Percentiles rank a stretch among this genome's conserved stretches.
Evolutionary conservation across 2,329 filamentous ascomycete species (phyloP).

Genomic region (Fusarium sp.): DNA sequence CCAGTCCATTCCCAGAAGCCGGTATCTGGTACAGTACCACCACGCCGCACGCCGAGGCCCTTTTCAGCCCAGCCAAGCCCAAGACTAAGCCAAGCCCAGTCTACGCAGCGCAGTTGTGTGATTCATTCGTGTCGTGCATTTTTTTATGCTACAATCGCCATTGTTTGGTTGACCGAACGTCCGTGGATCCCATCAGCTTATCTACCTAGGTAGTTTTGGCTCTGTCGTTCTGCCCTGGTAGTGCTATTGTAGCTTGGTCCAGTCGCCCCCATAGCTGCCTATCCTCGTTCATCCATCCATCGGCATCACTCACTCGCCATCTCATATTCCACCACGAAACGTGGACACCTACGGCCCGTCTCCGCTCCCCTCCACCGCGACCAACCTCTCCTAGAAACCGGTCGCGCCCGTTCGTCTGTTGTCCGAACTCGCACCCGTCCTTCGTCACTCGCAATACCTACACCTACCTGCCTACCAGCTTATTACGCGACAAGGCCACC

Average conservation of each 20-base stretch:
- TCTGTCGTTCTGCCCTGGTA: constrained; percentile 11
- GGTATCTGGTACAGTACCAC: constrained; percentile 29
- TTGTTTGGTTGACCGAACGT: constrained; percentile 46
- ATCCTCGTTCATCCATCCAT: constrained; percentile 30
- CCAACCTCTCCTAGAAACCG: constrained; percentile 39
- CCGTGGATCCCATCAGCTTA: constrained; percentile 45
- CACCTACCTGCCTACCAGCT: constrained; percentile 16
- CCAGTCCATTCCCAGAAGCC: constrained; percentile 15
- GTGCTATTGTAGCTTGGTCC: neutral
- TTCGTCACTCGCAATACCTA: constrained; percentile 37
- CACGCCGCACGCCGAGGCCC: constrained; percentile 28
- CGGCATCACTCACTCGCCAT: constrained; percentile 15
- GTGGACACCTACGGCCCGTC: constrained; percentile 43
- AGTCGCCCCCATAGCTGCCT: constrained; percentile 41
- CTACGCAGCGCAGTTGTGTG: constrained; percentile 31
- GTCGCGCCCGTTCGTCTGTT: constrained; percentile 33
- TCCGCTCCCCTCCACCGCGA: constrained; percentile 40
- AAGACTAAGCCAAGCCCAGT: constrained; percentile 23
- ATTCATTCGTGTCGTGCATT: constrained; percentile 40
- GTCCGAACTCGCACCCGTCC: constrained; percentile 39
- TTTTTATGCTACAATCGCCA: constrained; percentile 48
- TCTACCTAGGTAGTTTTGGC: constrained; percentile 37
- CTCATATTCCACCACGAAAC: constrained; percentile 38
- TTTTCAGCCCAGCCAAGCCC: constrained; percentile 31
- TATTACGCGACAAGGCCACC: constrained; percentile 44